These are phyloP conservation scores for Mortierella sp. DNA, from an alignment of 371 early-diverging fungal species.

Conservation along the genomic window DNA sequence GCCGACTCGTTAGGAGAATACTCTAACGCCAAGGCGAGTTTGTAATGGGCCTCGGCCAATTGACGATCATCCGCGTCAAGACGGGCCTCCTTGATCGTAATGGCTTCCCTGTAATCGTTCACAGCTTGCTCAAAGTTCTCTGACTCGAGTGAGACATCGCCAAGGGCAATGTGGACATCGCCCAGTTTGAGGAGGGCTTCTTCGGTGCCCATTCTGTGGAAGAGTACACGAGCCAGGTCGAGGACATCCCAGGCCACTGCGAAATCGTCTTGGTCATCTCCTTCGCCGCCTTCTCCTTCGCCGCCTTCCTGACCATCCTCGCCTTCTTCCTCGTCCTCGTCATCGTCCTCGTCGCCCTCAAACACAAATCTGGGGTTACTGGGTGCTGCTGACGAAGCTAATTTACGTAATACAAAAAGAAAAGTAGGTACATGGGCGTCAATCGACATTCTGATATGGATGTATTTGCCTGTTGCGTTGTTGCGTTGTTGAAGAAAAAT, in stretches of 20 bases:
- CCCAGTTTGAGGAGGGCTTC: conserved; percentile 76
- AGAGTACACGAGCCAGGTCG: conserved; percentile 89
- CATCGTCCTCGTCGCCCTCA: conserved; percentile 65
- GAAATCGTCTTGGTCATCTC: conserved; percentile 80
- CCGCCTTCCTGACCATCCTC: conserved; percentile 62
- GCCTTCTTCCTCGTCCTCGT: conserved; percentile 60
- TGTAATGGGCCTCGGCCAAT: conserved; percentile 88
- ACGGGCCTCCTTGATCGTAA: conserved; percentile 75
- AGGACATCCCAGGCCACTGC: conserved; percentile 92
- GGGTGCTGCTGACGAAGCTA: conserved; percentile 30
- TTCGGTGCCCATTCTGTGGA: conserved; percentile 71
- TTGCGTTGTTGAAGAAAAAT: neutral
- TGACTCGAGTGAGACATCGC: conserved; percentile 91
- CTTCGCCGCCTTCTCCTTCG: conserved; percentile 61
- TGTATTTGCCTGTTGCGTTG: neutral
- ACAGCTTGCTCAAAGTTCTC: conserved; percentile 90
- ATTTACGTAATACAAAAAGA: neutral
- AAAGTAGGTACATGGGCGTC: neutral
- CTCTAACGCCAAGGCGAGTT: conserved; percentile 81
- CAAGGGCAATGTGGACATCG: conserved; percentile 81
- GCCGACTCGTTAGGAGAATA: conserved; percentile 64
- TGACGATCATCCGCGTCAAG: conserved; percentile 79
- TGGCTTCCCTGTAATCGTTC: conserved; percentile 79
- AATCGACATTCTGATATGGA: neutral
- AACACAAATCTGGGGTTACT: conserved; percentile 65